Percentiles rank a stretch among this genome's conserved stretches.
Evolutionary conservation across 2,329 filamentous ascomycete genomes (phyloP).

Genomic region (Magnaporthiopsis rhizophila): DNA sequence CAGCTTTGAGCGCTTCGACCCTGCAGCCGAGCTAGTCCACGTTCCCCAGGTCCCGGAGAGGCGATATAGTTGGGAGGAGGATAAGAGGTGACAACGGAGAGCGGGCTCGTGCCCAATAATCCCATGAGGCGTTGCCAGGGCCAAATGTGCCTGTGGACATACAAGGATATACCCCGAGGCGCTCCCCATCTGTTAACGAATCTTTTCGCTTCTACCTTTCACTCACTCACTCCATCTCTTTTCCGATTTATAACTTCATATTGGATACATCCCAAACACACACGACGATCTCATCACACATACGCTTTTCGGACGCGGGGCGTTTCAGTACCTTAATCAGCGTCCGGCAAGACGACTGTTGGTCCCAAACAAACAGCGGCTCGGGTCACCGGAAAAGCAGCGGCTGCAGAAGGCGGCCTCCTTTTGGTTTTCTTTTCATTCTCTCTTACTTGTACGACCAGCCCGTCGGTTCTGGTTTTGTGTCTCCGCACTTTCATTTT

Average conservation of each 20-base stretch:
- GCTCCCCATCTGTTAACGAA: background rate
- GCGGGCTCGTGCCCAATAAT: too few species aligned
- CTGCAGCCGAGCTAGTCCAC: conserved; percentile 37
- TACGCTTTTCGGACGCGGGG: background rate
- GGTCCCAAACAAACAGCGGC: background rate
- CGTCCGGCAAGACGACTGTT: background rate
- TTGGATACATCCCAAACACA: background rate
- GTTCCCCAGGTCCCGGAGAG: conserved; percentile 41
- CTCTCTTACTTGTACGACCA: background rate
- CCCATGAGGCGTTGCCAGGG: background rate
- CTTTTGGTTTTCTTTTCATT: background rate
- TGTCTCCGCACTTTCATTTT: background rate
- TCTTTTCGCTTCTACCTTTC: background rate
- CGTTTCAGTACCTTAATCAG: background rate
- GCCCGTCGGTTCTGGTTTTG: background rate
- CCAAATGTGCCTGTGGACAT: background rate
- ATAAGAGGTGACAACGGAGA: conserved; percentile 10
- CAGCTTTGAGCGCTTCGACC: conserved; percentile 35
- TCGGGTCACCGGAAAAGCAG: too few species aligned
- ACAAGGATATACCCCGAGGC: background rate
- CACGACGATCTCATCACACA: background rate
- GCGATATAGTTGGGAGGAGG: conserved; percentile 44
- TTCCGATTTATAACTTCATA: background rate
- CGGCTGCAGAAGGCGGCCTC: background rate
- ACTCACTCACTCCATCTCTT: background rate